Percentiles rank a stretch among this genome's conserved stretches.
phyloP scores from a whole-genome alignment of 192 early-diverging fungal genomes.

The Coemansia sp. region DNA sequence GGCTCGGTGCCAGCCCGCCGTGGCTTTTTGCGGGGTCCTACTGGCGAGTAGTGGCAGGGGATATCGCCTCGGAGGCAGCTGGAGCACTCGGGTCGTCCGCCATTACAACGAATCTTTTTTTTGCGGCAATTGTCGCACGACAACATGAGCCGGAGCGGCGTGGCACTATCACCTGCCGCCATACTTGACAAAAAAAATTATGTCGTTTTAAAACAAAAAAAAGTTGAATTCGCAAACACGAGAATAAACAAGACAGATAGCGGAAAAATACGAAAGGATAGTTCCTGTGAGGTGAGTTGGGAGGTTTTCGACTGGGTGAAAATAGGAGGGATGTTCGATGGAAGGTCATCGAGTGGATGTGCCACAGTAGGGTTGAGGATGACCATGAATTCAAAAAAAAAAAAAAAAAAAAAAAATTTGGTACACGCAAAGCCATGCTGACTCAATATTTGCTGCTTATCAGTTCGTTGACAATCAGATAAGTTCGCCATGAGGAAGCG shows the following conservation, averaged over 20 bases:
- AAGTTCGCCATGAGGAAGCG: neutral
- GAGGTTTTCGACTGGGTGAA: neutral
- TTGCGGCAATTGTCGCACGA: conserved; percentile 40
- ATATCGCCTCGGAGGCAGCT: conserved; percentile 21
- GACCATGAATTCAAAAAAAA: neutral
- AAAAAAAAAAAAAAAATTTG: neutral
- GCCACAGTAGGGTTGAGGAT: too few species aligned
- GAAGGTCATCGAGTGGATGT: neutral
- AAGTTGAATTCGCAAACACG: neutral
- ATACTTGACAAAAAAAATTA: neutral
- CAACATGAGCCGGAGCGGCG: conserved; percentile 30
- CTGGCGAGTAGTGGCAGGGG: conserved; percentile 41
- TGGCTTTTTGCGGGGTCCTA: conserved; percentile 48
- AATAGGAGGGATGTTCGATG: neutral
- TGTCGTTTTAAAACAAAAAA: too few species aligned
- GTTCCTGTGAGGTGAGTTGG: neutral
- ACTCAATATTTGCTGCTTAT: neutral
- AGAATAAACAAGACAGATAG: neutral
- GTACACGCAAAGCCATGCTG: neutral
- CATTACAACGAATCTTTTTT: conserved; percentile 48
- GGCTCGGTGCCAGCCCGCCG: conserved; percentile 12
- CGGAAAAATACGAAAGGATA: conserved; percentile 3
- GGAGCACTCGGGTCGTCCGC: conserved; percentile 26
- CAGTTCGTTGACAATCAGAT: too few species aligned
- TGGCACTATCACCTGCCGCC: neutral